phyloP scores from a whole-genome alignment of 116 monocot genomes.

The Posidonia oceanica region DNA sequence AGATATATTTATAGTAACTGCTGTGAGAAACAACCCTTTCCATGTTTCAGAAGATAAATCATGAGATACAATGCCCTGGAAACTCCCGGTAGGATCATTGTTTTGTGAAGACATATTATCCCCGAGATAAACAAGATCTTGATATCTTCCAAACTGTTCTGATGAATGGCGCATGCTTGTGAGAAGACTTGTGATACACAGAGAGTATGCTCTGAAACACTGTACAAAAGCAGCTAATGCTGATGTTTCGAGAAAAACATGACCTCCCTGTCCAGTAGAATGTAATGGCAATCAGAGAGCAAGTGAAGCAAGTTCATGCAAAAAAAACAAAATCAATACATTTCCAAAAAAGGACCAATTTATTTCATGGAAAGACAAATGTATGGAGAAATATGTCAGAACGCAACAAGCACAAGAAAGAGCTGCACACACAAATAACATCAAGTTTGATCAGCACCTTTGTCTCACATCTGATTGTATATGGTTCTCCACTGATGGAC shows the following conservation, averaged over 20 bases:
- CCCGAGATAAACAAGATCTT: neutral
- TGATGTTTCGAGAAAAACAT: slow-evolving; percentile 52
- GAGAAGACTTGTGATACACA: slow-evolving; percentile 14
- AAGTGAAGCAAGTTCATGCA: neutral
- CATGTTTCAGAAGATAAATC: neutral
- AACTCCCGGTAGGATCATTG: slow-evolving; percentile 1
- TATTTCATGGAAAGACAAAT: neutral
- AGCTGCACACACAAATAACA: neutral
- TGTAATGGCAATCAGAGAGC: slow-evolving; percentile 2
- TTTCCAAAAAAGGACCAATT: neutral
- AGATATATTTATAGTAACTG: slow-evolving; percentile 27
- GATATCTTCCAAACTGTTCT: slow-evolving; percentile 3
- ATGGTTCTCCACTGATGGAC: slow-evolving; percentile 16
- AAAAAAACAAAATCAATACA: neutral
- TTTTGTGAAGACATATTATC: slow-evolving; percentile 7
- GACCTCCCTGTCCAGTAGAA: slow-evolving; percentile 50
- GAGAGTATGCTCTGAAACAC: slow-evolving; percentile 31
- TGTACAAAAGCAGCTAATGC: slow-evolving; percentile 45
- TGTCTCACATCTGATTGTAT: slow-evolving; percentile 23
- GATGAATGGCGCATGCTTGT: slow-evolving; percentile 5
- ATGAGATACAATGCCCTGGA: neutral
- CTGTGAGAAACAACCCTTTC: slow-evolving; percentile 7
- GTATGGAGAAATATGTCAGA: neutral
- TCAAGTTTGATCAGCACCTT: slow-evolving; percentile 29
- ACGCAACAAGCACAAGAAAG: neutral